Percentiles rank a stretch among this genome's conserved stretches.
Evolutionary conservation across 306 rosid species (phyloP).

Genomic region (Pyrus pyrifolia): DNA sequence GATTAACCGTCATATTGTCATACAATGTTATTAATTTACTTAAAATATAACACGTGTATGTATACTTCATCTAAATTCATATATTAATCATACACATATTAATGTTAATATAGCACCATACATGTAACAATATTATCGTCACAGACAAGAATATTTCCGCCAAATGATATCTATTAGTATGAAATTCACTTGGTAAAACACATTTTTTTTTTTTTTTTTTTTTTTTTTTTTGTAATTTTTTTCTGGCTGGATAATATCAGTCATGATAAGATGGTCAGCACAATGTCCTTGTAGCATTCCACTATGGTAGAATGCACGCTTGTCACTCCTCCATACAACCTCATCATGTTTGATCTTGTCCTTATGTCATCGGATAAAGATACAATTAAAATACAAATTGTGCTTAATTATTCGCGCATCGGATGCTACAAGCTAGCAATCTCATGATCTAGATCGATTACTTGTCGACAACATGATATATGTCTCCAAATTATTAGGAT

Average conservation of each 20-base stretch:
- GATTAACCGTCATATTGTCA: too few species aligned
- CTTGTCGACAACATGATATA: not conserved
- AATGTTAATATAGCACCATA: too few species aligned
- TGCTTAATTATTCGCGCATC: not conserved
- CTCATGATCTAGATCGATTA: not conserved
- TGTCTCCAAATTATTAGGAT: not conserved
- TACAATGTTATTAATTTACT: too few species aligned
- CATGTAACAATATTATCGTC: too few species aligned
- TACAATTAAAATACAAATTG: not conserved
- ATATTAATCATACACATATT: too few species aligned
- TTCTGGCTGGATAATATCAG: not conserved
- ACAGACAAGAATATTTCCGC: not conserved
- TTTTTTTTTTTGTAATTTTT: too few species aligned
- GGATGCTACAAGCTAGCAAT: not conserved
- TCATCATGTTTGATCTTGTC: not conserved
- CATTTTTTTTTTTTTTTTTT: fast-evolving
- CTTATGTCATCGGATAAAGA: not conserved
- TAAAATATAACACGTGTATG: too few species aligned
- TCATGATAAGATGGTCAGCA: too few species aligned
- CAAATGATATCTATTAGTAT: not conserved
- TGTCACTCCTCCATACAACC: not conserved
- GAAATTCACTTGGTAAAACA: too few species aligned
- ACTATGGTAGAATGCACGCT: too few species aligned
- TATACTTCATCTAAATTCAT: too few species aligned
- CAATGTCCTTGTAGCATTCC: too few species aligned